phyloP scores from a whole-genome alignment of 2,329 filamentous ascomycete genomes.

The Trematosphaeria pertusa region DNA sequence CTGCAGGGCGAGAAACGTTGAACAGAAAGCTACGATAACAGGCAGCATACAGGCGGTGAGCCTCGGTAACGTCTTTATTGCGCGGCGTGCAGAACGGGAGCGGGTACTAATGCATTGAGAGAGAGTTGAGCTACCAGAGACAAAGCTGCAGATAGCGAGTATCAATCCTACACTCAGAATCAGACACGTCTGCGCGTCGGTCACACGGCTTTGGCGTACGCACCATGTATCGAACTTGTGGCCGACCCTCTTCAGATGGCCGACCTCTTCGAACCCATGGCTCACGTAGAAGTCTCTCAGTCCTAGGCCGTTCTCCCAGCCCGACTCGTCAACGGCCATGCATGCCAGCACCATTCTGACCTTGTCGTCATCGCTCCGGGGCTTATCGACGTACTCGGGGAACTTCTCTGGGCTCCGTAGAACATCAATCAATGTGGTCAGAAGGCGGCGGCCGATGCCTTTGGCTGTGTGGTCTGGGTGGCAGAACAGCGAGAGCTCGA shows the following conservation, averaged over 20 bases:
- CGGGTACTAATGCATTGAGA: neutral
- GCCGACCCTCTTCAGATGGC: conserved; percentile 47
- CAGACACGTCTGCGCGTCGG: conserved; percentile 8
- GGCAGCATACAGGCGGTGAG: conserved; percentile 33
- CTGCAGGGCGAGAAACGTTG: conserved; percentile 25
- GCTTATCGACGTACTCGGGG: conserved; percentile 16
- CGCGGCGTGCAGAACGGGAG: neutral
- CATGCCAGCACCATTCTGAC: conserved; percentile 46
- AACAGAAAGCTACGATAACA: conserved; percentile 14
- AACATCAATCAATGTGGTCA: conserved; percentile 37
- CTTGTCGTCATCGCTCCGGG: conserved; percentile 21
- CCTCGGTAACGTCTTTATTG: too few species aligned
- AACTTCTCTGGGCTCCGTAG: conserved; percentile 26
- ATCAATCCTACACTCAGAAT: conserved; percentile 25
- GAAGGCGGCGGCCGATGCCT: conserved; percentile 43
- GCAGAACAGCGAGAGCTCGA: conserved; percentile 50
- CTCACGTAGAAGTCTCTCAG: conserved; percentile 48
- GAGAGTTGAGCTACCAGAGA: conserved; percentile 17
- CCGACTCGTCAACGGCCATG: conserved; percentile 48
- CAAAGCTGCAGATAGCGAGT: conserved; percentile 29
- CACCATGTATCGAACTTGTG: conserved; percentile 49
- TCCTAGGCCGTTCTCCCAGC: conserved; percentile 38
- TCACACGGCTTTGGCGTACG: conserved; percentile 16
- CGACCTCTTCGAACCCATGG: conserved; percentile 49
- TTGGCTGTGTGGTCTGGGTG: conserved; percentile 41